Evolutionary conservation across 1,284 basidiomycete species (phyloP).

Genomic region (Mycosarcoma mackinlayi): DNA sequence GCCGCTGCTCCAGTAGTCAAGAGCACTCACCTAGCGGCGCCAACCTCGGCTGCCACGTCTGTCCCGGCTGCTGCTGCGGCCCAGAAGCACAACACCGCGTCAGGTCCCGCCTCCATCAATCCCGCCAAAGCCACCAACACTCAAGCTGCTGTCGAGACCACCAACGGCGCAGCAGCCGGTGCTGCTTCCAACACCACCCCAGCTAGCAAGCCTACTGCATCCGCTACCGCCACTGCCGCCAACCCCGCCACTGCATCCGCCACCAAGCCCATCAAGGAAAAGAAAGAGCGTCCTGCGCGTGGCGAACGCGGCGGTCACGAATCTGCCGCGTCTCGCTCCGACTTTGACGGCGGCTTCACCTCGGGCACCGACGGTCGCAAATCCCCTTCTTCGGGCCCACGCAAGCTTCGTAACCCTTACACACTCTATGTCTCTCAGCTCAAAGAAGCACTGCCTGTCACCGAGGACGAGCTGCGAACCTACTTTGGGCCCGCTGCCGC

Average conservation of each 20-base stretch:
- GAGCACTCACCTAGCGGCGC: background rate
- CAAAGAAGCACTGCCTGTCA: conserved; percentile 55
- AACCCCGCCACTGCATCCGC: conserved; percentile 10
- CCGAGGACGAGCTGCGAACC: conserved; percentile 49
- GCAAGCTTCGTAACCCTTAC: conserved; percentile 36
- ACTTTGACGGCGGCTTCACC: conserved; percentile 41
- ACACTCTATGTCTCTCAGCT: conserved; percentile 57
- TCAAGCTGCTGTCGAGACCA: conserved; percentile 1
- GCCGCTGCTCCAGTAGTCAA: conserved; percentile 13
- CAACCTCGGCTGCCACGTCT: background rate
- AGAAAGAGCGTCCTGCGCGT: conserved; percentile 28
- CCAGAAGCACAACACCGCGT: conserved; percentile 3
- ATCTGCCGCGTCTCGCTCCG: conserved; percentile 41
- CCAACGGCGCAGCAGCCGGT: conserved; percentile 13
- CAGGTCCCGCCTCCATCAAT: background rate
- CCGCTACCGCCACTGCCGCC: conserved; percentile 1
- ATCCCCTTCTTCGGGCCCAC: conserved; percentile 20
- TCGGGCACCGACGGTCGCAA: conserved; percentile 41
- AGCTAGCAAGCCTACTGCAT: conserved; percentile 1
- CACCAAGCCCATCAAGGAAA: conserved; percentile 33
- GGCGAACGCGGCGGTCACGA: conserved; percentile 39
- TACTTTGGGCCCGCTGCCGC: conserved; percentile 59
- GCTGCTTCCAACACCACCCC: background rate
- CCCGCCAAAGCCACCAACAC: conserved; percentile 5
- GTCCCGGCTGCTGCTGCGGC: background rate